phyloP scores from a whole-genome alignment of 768 basidiomycete genomes.

The Russula abietina region DNA sequence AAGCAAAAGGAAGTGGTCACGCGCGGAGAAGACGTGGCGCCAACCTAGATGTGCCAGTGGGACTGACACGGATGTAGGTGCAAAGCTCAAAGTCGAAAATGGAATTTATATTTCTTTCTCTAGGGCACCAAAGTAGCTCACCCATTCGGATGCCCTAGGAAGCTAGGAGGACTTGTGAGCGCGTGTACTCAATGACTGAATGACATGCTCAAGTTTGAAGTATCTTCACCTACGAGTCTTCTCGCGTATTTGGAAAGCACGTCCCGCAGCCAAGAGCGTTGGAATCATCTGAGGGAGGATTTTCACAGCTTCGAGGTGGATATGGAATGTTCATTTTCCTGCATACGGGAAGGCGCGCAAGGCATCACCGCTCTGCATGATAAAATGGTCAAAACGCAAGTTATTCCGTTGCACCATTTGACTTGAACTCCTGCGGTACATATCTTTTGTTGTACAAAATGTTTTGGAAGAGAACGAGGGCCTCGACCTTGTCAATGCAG shows the following conservation, averaged over 20 bases:
- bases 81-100: too few relatives aligned
- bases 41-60: too few relatives aligned
- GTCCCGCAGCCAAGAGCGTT: slow-evolving; percentile 50
- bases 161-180: too few relatives aligned
- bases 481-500: slow-evolving; percentile 75
- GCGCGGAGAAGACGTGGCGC: too few relatives aligned
- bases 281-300: slow-evolving; percentile 56
- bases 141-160: too few relatives aligned
- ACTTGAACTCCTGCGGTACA: slow-evolving; percentile 25
- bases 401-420: slow-evolving; percentile 49
- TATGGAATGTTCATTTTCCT: slow-evolving; percentile 49
- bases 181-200: too few relatives aligned
- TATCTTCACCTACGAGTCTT: slow-evolving; percentile 36
- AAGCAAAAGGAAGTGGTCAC: too few relatives aligned
- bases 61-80: too few relatives aligned
- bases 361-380: slow-evolving; percentile 68
- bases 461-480: slow-evolving; percentile 64
- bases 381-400: slow-evolving; percentile 75
- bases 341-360: slow-evolving; percentile 62
- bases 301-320: slow-evolving; percentile 48
- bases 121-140: too few relatives aligned
- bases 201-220: too few relatives aligned
- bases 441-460: slow-evolving; percentile 71
- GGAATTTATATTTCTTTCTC: too few relatives aligned
- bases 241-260: slow-evolving; percentile 56